These are phyloP conservation scores for Claviceps africana DNA, from an alignment of 2,329 filamentous ascomycete species.

Conservation along the genomic window DNA sequence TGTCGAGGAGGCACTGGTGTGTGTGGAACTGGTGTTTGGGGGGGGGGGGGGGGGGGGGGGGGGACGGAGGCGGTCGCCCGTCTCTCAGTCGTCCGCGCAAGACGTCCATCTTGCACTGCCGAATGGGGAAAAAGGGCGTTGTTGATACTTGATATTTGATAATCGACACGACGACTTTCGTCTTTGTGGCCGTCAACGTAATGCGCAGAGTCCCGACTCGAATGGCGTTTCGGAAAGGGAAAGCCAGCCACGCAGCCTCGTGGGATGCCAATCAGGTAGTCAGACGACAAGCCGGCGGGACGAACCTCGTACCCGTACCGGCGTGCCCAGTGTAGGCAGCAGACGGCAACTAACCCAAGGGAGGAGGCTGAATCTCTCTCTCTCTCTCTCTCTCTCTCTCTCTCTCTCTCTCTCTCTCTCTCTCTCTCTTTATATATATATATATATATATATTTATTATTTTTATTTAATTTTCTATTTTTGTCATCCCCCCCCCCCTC, in stretches of 20 bases:
- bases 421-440: too few species aligned
- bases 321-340: not conserved
- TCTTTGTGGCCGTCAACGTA: not conserved
- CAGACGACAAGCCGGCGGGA: slow-evolving; percentile 7
- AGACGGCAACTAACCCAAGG: too few species aligned
- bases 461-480: too few species aligned
- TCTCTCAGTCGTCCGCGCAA: too few species aligned
- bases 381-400: too few species aligned
- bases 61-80: too few species aligned
- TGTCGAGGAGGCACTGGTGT: not conserved
- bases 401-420: too few species aligned
- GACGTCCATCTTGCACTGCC: not conserved
- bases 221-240: not conserved
- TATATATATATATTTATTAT: too few species aligned
- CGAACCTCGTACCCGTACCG: slow-evolving; percentile 7
- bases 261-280: slow-evolving; percentile 4
- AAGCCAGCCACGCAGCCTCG: not conserved
- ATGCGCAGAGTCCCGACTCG: too few species aligned
- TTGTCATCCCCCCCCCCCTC: too few species aligned
- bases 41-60: too few species aligned
- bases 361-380: too few species aligned
- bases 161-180: not conserved
- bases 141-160: not conserved
- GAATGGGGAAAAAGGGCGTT: not conserved
- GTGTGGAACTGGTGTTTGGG: not conserved